These are phyloP conservation scores for Cystobasidium pallidum DNA, from an alignment of 1,284 basidiomycete species.

Conservation along the genomic window DNA sequence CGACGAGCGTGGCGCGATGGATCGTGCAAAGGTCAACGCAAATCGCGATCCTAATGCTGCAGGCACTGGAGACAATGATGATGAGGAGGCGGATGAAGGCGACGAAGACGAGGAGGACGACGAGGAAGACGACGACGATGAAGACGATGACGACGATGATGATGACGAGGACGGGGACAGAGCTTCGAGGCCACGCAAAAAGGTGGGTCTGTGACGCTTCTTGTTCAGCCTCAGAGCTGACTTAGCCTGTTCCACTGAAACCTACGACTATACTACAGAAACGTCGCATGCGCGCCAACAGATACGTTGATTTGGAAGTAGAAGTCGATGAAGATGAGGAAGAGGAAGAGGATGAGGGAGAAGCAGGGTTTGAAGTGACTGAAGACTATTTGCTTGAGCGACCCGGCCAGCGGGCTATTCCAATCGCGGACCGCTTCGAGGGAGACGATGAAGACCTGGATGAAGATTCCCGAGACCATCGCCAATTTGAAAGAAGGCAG, in stretches of 20 bases:
- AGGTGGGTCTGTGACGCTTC: conserved; percentile 27
- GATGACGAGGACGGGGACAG: conserved; percentile 61
- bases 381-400: conserved; percentile 33
- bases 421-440: conserved; percentile 66
- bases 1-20: conserved; percentile 57
- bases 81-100: conserved; percentile 48
- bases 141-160: conserved; percentile 60
- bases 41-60: conserved; percentile 48
- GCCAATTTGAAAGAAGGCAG: conserved; percentile 73
- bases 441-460: conserved; percentile 66
- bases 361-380: conserved; percentile 55
- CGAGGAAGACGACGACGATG: conserved; percentile 55
- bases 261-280: conserved; percentile 39
- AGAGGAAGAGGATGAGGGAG: conserved; percentile 66
- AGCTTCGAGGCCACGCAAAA: conserved; percentile 59
- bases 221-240: not conserved
- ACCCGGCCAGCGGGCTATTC: conserved; percentile 36
- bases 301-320: conserved; percentile 44
- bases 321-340: conserved; percentile 76
- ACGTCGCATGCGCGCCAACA: conserved; percentile 40
- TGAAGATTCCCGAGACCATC: conserved; percentile 66
- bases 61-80: conserved; percentile 52
- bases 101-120: conserved; percentile 58
- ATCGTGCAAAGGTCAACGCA: conserved; percentile 49
- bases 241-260: conserved; percentile 10